Evolutionary conservation across 2,329 filamentous ascomycete species (phyloP).

Genomic region (Canariomyces notabilis): DNA sequence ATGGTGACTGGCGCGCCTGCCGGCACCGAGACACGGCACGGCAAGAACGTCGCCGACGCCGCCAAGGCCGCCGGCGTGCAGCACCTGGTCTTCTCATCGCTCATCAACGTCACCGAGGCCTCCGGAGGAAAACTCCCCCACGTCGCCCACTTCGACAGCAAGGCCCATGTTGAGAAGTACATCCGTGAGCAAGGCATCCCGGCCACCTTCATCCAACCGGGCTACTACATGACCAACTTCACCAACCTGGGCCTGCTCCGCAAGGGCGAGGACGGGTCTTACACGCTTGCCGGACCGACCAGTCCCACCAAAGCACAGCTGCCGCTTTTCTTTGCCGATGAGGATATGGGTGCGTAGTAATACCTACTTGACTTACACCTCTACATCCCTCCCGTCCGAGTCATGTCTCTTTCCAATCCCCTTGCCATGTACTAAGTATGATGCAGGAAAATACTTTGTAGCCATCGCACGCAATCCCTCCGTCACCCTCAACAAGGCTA

Average conservation of each 20-base stretch:
- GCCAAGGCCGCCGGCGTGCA: conserved; percentile 29
- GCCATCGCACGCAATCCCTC: conserved; percentile 33
- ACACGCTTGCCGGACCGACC: conserved; percentile 27
- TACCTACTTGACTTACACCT: no score
- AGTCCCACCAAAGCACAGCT: conserved; percentile 28
- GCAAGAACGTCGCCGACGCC: conserved; percentile 38
- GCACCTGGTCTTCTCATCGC: conserved; percentile 32
- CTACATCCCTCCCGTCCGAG: no score
- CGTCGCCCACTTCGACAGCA: conserved; percentile 52
- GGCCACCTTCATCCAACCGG: conserved; percentile 48
- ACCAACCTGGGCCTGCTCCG: conserved; percentile 13
- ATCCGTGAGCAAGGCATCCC: conserved; percentile 43
- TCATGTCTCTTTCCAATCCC: conserved; percentile 26
- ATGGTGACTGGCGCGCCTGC: not conserved
- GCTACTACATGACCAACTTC: conserved; percentile 50
- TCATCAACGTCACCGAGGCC: conserved; percentile 27
- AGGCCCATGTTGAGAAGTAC: conserved; percentile 52
- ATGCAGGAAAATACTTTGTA: conserved; percentile 38
- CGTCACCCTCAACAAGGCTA: conserved; percentile 37
- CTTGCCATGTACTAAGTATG: conserved; percentile 33
- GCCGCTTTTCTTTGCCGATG: conserved; percentile 30
- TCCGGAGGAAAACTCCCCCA: conserved; percentile 31
- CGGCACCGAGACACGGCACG: conserved; percentile 29
- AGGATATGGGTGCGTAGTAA: conserved; percentile 5
- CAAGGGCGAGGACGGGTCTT: conserved; percentile 2